Base-by-base conservation (phyloP, 2,329 filamentous ascomycete species). In the Torrubiellomyces zombiae region DNA sequence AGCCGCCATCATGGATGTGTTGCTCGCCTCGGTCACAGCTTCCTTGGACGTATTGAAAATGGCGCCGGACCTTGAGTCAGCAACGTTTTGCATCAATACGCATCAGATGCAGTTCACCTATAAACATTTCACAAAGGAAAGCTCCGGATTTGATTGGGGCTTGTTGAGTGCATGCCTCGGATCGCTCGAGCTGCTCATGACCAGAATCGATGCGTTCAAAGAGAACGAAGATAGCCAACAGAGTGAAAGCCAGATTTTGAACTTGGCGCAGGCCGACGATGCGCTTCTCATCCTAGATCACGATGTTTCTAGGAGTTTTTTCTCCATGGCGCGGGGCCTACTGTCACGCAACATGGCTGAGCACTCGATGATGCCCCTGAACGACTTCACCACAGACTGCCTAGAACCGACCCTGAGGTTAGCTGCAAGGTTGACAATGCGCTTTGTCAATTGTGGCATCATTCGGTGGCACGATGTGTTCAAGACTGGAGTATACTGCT, bases 31-130 rank as follows among this genome's bases (percentile, higher is more conserved):
- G 4, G 45, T 60, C 18, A 47, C 46, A 23, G 52, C 60, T 1
- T 67, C 62, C 7, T 38, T 65, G 18, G 58, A 66, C 31, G 62
- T 67, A 3, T 48, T 70, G 39, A 49, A 40, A 24, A 49, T 58
- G 18, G 53, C 62, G 0, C 41, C 44, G 9, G 53, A 58, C 14
- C 45, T 69, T 6, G 51, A 51, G 28, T 47, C 56, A 10, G 58
- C 57, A 5, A 57, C 58, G 2, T 60, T 60, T 30, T 58, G 55
- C 9, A 37, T 69, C 16, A 68, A 59, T 27, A 53, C 50, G 3
- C 48, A 45, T 18, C 65, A 66, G 38, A 40, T 71, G 14, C 56
- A 63, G 24, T 55, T 60, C 21, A 42, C 67, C 7, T 66, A 68
- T 24, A 54, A 47, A 8, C 56, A 55, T 13, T 59, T 68, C 20